These are phyloP conservation scores for Metschnikowia picachoensis DNA, from an alignment of 805 yeast genomes.

Conservation along the genomic window DNA sequence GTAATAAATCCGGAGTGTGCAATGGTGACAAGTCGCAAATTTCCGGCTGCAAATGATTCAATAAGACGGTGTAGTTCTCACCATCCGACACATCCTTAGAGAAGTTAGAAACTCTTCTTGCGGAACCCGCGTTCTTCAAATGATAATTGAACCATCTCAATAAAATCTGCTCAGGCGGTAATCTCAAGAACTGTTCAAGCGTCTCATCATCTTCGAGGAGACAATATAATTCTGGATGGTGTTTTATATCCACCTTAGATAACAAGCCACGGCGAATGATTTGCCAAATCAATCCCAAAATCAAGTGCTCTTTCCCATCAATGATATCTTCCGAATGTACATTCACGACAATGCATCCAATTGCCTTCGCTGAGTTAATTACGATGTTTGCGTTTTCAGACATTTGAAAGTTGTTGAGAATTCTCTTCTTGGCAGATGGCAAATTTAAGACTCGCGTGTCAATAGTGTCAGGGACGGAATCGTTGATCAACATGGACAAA, in stretches of 20 bases:
- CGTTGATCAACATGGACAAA: slow-evolving; percentile 88
- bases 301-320: slow-evolving; percentile 90
- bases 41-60: slow-evolving; percentile 84
- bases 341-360: slow-evolving; percentile 96
- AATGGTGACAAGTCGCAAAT: slow-evolving; percentile 80
- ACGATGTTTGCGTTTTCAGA: slow-evolving; percentile 96
- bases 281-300: slow-evolving; percentile 94
- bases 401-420: slow-evolving; percentile 90
- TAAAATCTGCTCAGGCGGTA: slow-evolving; percentile 96
- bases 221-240: slow-evolving; percentile 95
- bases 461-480: slow-evolving; percentile 96
- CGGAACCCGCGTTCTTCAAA: slow-evolving; percentile 86
- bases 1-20: slow-evolving; percentile 66
- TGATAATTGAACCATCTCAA: slow-evolving; percentile 98
- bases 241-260: slow-evolving; percentile 90
- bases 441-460: slow-evolving; percentile 94
- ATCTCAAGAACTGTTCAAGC: slow-evolving; percentile 89
- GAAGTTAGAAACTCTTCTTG: slow-evolving; percentile 81
- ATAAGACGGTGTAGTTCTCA: slow-evolving; percentile 86
- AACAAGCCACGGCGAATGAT: slow-evolving; percentile 94
- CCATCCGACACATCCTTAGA: slow-evolving; percentile 88
- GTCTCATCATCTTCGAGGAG: slow-evolving; percentile 95
- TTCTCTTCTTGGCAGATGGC: slow-evolving; percentile 70
- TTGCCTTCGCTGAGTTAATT: slow-evolving; percentile 97
- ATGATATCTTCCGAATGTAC: slow-evolving; percentile 94